These are phyloP conservation scores for Lunularia cruciata DNA, from an alignment of 225 moss, liverwort and hornwort species.

Conservation along the genomic window DNA sequence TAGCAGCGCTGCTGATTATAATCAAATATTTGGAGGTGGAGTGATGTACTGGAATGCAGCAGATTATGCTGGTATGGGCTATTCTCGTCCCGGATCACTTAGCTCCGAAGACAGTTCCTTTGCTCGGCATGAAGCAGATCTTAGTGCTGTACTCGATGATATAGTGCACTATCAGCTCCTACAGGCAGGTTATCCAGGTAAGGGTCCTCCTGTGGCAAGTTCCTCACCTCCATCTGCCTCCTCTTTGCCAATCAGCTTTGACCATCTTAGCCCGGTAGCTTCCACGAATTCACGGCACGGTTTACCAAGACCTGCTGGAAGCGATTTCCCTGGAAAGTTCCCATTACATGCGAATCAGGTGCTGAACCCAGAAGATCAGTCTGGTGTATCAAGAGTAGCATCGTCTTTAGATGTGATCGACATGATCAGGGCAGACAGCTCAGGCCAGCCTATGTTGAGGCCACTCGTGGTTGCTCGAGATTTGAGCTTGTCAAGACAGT, in stretches of 20 bases:
- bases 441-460: constrained; percentile 70
- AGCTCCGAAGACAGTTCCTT: constrained; percentile 96
- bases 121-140: constrained; percentile 89
- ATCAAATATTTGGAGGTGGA: constrained; percentile 87
- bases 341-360: constrained; percentile 34
- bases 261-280: constrained; percentile 58
- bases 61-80: constrained; percentile 85
- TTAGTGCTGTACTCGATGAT: constrained; percentile 78
- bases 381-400: constrained; percentile 55
- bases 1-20: constrained; percentile 59
- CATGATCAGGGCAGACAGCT: constrained; percentile 73
- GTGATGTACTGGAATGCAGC: constrained; percentile 98
- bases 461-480: constrained; percentile 89
- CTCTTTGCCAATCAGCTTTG: constrained; percentile 61
- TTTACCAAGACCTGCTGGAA: constrained; percentile 62
- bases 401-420: constrained; percentile 66
- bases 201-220: constrained; percentile 56
- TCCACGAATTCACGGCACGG: constrained; percentile 57
- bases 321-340: constrained; percentile 73
- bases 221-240: constrained; percentile 71
- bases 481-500: constrained; percentile 58
- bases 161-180: constrained; percentile 75
- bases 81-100: constrained; percentile 87
- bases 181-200: constrained; percentile 56
- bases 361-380: constrained; percentile 63